Percentiles rank a stretch among this genome's conserved stretches.
Evolutionary conservation across 345 rosid genomes (phyloP).

Genomic region (Populus tremula): DNA sequence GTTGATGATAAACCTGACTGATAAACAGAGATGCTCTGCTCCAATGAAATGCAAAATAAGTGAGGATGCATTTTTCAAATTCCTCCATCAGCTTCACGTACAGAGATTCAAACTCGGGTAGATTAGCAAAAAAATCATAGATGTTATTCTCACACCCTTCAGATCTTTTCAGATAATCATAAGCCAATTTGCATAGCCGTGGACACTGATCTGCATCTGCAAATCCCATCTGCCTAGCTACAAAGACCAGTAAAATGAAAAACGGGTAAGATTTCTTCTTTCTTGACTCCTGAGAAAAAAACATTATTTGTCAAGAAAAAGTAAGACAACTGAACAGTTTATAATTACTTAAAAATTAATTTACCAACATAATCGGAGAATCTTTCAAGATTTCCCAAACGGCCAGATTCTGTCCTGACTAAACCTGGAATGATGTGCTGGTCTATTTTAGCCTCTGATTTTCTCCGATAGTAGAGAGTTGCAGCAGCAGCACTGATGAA

Average conservation of each 20-base stretch:
- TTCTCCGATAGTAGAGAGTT: conserved; percentile 20
- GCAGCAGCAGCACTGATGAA: conserved; percentile 24
- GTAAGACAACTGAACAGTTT: not conserved
- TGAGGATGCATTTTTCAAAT: conserved; percentile 84
- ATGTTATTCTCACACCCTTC: conserved; percentile 74
- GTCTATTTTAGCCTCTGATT: not conserved
- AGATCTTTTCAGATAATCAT: conserved; percentile 66
- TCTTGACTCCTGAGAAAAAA: not conserved
- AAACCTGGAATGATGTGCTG: conserved; percentile 40
- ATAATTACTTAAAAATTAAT: not conserved
- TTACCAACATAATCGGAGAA: conserved; percentile 92
- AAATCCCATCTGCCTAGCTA: conserved; percentile 91
- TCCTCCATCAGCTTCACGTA: conserved; percentile 89
- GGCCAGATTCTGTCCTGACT: conserved; percentile 52
- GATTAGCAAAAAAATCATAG: conserved; percentile 53
- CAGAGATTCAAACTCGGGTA: conserved; percentile 63
- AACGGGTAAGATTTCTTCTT: too few relatives aligned
- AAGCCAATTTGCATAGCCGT: conserved; percentile 73
- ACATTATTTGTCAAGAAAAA: not conserved
- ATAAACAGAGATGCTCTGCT: conserved; percentile 66
- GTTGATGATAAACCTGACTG: conserved; percentile 49
- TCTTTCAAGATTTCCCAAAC: conserved; percentile 56
- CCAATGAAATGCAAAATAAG: conserved; percentile 90
- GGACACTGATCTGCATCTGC: conserved; percentile 74
- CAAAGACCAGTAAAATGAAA: not conserved